Evolutionary conservation across 2,329 filamentous ascomycete species (phyloP), one percentile per base, ranked within the genome.

Genomic region (Pseudopithomyces chartarum): DNA sequence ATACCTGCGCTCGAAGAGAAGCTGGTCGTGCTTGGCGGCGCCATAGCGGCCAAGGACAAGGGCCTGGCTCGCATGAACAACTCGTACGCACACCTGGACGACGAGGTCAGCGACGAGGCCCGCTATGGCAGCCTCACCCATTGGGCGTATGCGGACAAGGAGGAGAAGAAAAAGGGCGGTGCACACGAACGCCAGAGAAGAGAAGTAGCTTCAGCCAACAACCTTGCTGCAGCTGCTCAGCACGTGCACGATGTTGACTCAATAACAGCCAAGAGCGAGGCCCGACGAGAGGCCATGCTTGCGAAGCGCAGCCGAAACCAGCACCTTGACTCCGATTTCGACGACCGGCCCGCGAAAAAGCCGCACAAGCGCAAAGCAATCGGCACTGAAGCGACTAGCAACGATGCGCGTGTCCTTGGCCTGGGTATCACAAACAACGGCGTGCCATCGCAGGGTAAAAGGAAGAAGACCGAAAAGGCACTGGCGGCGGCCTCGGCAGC

Each of bases 1-100:
- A 86, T 98, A 43, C 87, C 92, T 46, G 94, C 93, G 1, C 84
- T 98, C 36, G 95, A 99, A 71, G 95, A 99, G 78, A 99, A 99
- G 79, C 97, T 97, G 65, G 93, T 97, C 66, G 95, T 99, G 65
- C 90, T 98, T 55, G 90, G 91, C 36, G 96, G 94, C 15, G 94
- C 95, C 53, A 95, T 94, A 68, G 91, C 96, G 65, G 91, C 93
- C 44, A 85, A 98, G 12, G 87, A 91, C 63, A 91, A 90, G 71
- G 92, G 97, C 70, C 83, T 97, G 34, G 81, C 85, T 57, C 91
- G 96, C 51, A 87, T 97, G 70, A 90, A 97, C 72, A 89, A 90
- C 65, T 89, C 96, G 32, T 96, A 90, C 83, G 89, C 92, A 19
- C 88, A 93, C 76, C 86, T 98, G 55, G 90, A 96, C 62, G 82